A percentile compares a stretch with the other conserved stretches of the same genome.
These are phyloP conservation scores for Penicillium sp. DNA, from an alignment of 2,329 filamentous ascomycete genomes.

Conservation along the genomic window DNA sequence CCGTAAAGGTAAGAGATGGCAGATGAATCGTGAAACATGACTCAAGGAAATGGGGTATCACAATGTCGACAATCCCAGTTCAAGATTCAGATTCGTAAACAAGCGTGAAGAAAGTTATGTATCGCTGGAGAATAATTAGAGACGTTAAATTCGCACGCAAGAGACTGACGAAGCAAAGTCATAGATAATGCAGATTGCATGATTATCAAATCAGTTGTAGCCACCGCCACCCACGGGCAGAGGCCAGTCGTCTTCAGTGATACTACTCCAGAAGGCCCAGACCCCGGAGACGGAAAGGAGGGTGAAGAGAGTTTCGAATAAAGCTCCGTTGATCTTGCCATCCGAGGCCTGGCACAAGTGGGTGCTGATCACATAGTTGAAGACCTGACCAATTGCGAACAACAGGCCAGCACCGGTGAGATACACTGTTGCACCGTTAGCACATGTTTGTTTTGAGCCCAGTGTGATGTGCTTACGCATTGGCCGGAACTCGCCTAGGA, in stretches of 20 bases:
- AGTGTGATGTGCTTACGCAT: slow-evolving; percentile 60
- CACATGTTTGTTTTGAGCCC: not conserved
- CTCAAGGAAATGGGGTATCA: slow-evolving; percentile 23
- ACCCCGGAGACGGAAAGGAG: slow-evolving; percentile 75
- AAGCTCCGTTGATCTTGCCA: slow-evolving; percentile 85
- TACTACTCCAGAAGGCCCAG: slow-evolving; percentile 98
- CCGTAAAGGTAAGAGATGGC: slow-evolving; percentile 1
- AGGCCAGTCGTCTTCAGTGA: slow-evolving; percentile 98
- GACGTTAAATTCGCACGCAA: slow-evolving; percentile 5
- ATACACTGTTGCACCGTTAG: slow-evolving; percentile 56
- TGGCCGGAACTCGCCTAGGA: slow-evolving; percentile 85
- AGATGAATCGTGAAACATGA: slow-evolving; percentile 27
- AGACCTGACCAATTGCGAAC: slow-evolving; percentile 90
- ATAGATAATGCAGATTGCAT: not conserved
- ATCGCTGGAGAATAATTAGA: slow-evolving; percentile 5
- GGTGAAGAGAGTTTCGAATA: slow-evolving; percentile 94
- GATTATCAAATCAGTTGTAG: slow-evolving; percentile 28
- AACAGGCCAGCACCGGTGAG: slow-evolving; percentile 69
- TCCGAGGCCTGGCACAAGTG: slow-evolving; percentile 81
- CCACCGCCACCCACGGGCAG: slow-evolving; percentile 41
- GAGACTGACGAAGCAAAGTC: slow-evolving; percentile 4
- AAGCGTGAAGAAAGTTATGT: slow-evolving; percentile 14
- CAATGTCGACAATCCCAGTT: slow-evolving; percentile 19
- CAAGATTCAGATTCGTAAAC: slow-evolving; percentile 14
- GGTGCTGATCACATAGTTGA: slow-evolving; percentile 90